Evolutionary conservation across 495 filamentous ascomycete species (phyloP), one percentile per base, ranked within the genome.

Genomic region (Penicillium desertorum): DNA sequence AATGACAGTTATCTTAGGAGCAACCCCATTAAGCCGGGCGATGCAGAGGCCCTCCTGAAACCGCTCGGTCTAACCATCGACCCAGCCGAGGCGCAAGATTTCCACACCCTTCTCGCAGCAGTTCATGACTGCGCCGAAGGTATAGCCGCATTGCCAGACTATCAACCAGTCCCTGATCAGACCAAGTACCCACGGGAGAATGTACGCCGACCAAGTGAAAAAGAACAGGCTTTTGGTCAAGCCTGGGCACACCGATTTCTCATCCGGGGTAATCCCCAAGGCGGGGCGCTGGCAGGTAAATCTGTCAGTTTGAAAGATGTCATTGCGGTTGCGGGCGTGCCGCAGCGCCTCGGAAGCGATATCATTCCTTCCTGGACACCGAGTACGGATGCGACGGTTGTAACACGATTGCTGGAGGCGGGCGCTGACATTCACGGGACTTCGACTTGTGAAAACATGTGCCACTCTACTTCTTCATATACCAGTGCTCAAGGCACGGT

Each of bases 221-320:
- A 70, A 2, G 70, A 71, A 45, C 68, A 73, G 55, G 66, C 62
- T 2, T 53, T 70, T 6, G 70, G 70, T 11, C 61, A 73, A 25
- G 68, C 70, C 16, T 73, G 70, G 70, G 68, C 64, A 2, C 62
- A 71, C 52, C 58, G 57, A 27, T 71, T 71, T 46, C 59, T 73
- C 7, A 71, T 73, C 39, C 56, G 61, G 16, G 70, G 70, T 42
- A 72, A 63, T 37, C 41, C 63, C 0, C 45, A 62, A 46, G 66
- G 62, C 4, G 90, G 91, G 0, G 86, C 86, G 0, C 69, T 96
- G 20, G 89, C 89, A 1, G 92, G 92, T 1, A 90, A 94, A 57
- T 89, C 92, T 0, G 79, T 96, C 20, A 88, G 83, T 44, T 64
- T 97, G 47, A 78, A 79, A 45, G 76, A 79, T 46, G 71, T 64